Evolutionary conservation across 1,284 basidiomycete genomes (phyloP).

Genomic region (Cryptococcus wingfieldii): DNA sequence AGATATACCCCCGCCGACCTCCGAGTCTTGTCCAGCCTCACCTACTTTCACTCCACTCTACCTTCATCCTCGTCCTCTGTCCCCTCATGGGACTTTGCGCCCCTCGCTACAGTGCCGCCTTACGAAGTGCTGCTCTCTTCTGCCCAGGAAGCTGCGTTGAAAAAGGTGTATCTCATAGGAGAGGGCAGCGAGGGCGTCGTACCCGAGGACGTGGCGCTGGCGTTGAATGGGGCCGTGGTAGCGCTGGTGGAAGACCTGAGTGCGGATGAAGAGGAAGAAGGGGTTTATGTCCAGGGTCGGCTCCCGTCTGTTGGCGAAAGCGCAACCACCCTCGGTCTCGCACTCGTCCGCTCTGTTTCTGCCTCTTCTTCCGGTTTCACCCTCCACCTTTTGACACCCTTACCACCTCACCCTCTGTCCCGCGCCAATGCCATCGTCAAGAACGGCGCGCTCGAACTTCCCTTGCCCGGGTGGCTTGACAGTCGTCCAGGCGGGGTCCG

Average conservation of each 20-base stretch:
- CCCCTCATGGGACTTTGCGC: constrained; percentile 63
- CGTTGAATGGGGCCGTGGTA: constrained; percentile 77
- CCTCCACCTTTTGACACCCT: constrained; percentile 68
- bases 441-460: constrained; percentile 76
- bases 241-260: constrained; percentile 59
- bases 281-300: constrained; percentile 60
- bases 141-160: constrained; percentile 45
- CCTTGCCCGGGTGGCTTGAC: constrained; percentile 81
- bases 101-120: constrained; percentile 65
- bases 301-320: constrained; percentile 56
- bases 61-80: neutral
- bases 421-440: constrained; percentile 61
- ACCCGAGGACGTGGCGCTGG: constrained; percentile 60
- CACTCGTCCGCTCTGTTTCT: constrained; percentile 63
- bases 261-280: constrained; percentile 45
- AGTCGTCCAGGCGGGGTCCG: constrained; percentile 46
- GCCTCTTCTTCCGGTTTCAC: constrained; percentile 27
- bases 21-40: constrained; percentile 66
- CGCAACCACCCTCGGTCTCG: constrained; percentile 66
- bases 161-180: constrained; percentile 60
- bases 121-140: constrained; percentile 55
- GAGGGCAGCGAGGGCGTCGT: constrained; percentile 71
- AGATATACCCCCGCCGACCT: constrained; percentile 69
- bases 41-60: constrained; percentile 68
- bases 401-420: constrained; percentile 54